Evolutionary conservation across 2,329 filamentous ascomycete genomes (phyloP), one percentile per base, ranked within the genome.

Genomic region (Magnaporthiopsis incrustans): DNA sequence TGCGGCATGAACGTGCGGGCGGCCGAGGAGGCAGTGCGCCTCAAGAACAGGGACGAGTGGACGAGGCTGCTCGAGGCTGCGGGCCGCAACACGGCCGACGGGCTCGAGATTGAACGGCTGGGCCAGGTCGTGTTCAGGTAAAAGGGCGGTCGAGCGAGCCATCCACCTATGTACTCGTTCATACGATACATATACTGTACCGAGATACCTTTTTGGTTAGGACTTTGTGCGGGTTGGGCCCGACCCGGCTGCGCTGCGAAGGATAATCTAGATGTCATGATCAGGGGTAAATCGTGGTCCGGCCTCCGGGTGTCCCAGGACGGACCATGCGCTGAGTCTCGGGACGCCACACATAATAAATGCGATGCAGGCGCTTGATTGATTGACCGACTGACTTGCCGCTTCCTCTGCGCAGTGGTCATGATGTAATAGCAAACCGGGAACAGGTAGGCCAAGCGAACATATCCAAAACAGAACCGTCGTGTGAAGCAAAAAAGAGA

Each of bases 1-100:
- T 98, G 95, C 75, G 94, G 94, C 25, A 85, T 97, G 87, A 81
- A 92, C 59, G 84, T 89, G 33, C 92, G 91, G 77, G 95, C 95
- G 2, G 95, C 90, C 4, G 93, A 98, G 77, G 95, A 98, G 78
- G 94, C 95, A 3, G 83, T 92, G 66, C 91, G 88, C 77, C 82
- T 85, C 66, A 96, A 90, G 76, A 91, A 99, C 73, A 79, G 85
- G 61, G 88, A 88, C 69, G 79, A 88, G n/a, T 86, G 96, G 77
- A 85, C 89, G 70, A 81, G 87, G 62, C 77, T 98, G 68, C 81
- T 91, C 68, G 84, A 85, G 65, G 92, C 89, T 68, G 92, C 91
- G 22, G 89, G 86, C 7, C 85, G 86, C 63, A 84, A 82, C 44
- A 88, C 89, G 63, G 78, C 83, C 27, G 86, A 89, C 67, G 85